A percentile compares a stretch with the other conserved stretches of the same genome.
These are phyloP conservation scores for Lactarius pseudohatsudake DNA, from an alignment of 768 basidiomycete species.

Conservation along the genomic window DNA sequence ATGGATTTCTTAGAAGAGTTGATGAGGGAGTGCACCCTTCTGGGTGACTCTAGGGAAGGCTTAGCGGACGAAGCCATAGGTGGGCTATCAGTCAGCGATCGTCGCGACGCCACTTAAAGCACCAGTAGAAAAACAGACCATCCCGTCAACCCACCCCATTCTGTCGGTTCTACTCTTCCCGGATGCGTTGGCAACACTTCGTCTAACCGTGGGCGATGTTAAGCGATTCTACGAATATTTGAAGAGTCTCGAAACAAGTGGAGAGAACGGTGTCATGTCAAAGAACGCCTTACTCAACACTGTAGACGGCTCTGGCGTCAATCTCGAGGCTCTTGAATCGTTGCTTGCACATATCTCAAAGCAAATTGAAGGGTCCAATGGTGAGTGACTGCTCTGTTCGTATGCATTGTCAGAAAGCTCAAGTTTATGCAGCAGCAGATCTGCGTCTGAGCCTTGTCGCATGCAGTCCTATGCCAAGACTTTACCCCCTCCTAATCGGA, in stretches of 20 bases:
- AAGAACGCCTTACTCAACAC: slow-evolving; percentile 61
- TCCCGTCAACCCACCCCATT: slow-evolving; percentile 33
- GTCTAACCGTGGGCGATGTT: slow-evolving; percentile 53
- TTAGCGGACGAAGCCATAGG: slow-evolving; percentile 14
- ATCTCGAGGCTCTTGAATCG: slow-evolving; percentile 51
- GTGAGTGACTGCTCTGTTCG: slow-evolving; percentile 28
- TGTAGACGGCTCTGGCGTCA: slow-evolving; percentile 63
- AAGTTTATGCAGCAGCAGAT: slow-evolving; percentile 46
- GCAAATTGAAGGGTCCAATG: slow-evolving; percentile 32
- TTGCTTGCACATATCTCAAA: slow-evolving; percentile 44
- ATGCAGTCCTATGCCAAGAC: slow-evolving; percentile 54
- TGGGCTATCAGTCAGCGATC: slow-evolving; percentile 1
- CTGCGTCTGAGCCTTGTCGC: slow-evolving; percentile 53
- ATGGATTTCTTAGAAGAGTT: slow-evolving; percentile 60
- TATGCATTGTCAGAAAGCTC: slow-evolving; percentile 4
- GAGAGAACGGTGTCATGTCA: slow-evolving; percentile 64
- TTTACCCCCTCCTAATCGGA: slow-evolving; percentile 45
- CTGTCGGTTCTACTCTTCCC: slow-evolving; percentile 67
- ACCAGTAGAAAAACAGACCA: slow-evolving; percentile 5
- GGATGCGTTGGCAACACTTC: slow-evolving; percentile 52
- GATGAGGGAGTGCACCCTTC: slow-evolving; percentile 51
- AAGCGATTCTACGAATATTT: slow-evolving; percentile 57
- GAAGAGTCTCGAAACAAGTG: slow-evolving; percentile 51
- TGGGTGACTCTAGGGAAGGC: slow-evolving; percentile 32
- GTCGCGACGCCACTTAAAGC: not conserved